phyloP scores from a whole-genome alignment of 2,329 filamentous ascomycete genomes.

The Colletotrichum falcatum region DNA sequence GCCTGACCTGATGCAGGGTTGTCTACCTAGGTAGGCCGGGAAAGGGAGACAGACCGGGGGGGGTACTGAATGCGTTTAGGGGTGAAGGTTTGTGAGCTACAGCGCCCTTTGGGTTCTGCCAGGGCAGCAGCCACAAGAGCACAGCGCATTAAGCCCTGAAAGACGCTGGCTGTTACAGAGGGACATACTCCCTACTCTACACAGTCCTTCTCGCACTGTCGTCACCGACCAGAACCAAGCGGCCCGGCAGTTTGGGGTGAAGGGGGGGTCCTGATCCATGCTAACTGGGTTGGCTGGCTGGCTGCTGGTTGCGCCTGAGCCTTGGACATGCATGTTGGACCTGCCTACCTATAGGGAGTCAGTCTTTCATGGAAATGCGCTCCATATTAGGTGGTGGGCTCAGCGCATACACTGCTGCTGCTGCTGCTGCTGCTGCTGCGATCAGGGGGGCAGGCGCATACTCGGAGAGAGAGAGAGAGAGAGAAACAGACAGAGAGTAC shows the following conservation, averaged over 20 bases:
- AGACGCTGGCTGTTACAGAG: background rate
- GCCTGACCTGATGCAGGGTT: constrained; percentile 9
- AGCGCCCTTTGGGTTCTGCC: background rate
- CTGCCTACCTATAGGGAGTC: constrained; percentile 3
- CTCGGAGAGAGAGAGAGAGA: background rate
- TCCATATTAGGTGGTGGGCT: constrained; percentile 20
- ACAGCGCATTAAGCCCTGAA: constrained; percentile 9
- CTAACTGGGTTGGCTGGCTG: constrained; percentile 8
- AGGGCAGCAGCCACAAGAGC: background rate
- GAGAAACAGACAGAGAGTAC: background rate
- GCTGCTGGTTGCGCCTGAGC: background rate
- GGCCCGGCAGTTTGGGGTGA: constrained; percentile 26
- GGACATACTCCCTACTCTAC: background rate
- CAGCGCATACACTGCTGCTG: constrained; percentile 19
- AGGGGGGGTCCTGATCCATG: constrained; percentile 11
- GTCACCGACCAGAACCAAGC: constrained; percentile 5
- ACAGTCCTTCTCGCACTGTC: constrained; percentile 35
- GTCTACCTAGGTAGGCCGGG: background rate
- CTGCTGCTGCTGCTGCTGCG: background rate
- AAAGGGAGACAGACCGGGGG: background rate
- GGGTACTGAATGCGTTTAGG: background rate
- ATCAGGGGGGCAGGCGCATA: background rate
- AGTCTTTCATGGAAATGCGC: background rate
- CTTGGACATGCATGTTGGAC: background rate
- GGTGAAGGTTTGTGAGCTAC: background rate